Conservation (phyloP, 2,329 filamentous ascomycete genomes). For the Phialemoniopsis sp. region DNA sequence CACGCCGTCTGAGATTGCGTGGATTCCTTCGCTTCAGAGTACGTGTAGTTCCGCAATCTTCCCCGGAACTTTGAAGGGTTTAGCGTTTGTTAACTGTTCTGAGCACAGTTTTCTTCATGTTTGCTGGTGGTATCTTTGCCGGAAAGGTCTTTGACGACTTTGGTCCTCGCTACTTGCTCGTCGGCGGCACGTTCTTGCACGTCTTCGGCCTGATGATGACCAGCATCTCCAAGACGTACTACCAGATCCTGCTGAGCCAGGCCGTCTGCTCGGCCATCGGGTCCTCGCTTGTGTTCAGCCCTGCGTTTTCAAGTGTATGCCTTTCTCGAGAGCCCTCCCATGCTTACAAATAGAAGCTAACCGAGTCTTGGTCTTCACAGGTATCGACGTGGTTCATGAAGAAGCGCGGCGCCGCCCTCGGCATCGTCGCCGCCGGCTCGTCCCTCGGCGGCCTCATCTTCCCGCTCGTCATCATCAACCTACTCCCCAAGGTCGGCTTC, state of each 20-base stretch:
- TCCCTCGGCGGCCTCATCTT: slow-evolving; percentile 9
- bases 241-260: slow-evolving; percentile 12
- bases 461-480: slow-evolving; percentile 7
- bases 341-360: too few relatives aligned
- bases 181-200: slow-evolving; percentile 7
- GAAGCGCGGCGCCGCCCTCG: slow-evolving; percentile 5
- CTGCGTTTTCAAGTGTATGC: too few relatives aligned
- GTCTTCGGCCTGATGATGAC: slow-evolving; percentile 11
- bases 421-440: slow-evolving; percentile 7
- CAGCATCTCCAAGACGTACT: slow-evolving; percentile 10
- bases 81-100: too few relatives aligned
- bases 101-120: slow-evolving; percentile 14
- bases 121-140: slow-evolving; percentile 9
- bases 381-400: not conserved
- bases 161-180: slow-evolving; percentile 9
- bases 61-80: too few relatives aligned
- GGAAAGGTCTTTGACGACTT: slow-evolving; percentile 15
- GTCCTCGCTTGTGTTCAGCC: slow-evolving; percentile 10
- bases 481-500: slow-evolving; percentile 8
- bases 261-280: slow-evolving; percentile 8
- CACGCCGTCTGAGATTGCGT: slow-evolving; percentile 10
- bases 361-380: slow-evolving; percentile 26
- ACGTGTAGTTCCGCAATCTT: too few relatives aligned
- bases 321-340: too few relatives aligned
- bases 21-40: slow-evolving; percentile 12